A percentile compares a stretch with the other conserved stretches of the same genome.
Conservation (phyloP, 768 basidiomycete genomes). For the Lactifluus volemus region DNA sequence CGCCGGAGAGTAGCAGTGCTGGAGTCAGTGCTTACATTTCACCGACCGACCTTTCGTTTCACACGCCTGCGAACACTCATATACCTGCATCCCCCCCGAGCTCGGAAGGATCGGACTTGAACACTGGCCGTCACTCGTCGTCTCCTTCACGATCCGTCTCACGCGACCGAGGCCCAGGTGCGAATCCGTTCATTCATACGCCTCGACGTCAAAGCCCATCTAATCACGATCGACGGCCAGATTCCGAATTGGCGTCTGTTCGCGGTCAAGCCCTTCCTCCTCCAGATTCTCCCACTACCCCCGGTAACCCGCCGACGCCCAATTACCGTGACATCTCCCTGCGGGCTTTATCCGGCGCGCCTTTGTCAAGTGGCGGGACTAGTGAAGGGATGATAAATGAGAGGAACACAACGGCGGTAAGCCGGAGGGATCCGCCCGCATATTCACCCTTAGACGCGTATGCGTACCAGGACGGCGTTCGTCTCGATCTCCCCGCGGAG, state of each 20-base stretch:
- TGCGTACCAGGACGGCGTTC: conserved; percentile 80
- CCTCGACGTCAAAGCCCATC: conserved; percentile 50
- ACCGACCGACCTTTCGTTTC: conserved; percentile 57
- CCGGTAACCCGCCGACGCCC: conserved; percentile 74
- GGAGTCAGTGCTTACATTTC: conserved; percentile 48
- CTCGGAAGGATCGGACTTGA: conserved; percentile 21
- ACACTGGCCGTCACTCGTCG: conserved; percentile 26
- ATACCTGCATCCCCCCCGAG: conserved; percentile 37
- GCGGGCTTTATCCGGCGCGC: conserved; percentile 43
- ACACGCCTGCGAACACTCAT: conserved; percentile 40
- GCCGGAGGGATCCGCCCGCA: conserved; percentile 67
- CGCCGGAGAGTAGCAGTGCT: conserved; percentile 35
- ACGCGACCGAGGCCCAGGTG: conserved; percentile 55
- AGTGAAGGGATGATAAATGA: conserved; percentile 18
- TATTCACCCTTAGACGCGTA: conserved; percentile 88
- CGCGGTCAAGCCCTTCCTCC: conserved; percentile 49
- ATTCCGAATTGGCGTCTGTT: conserved; percentile 50
- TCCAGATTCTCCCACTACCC: conserved; percentile 70
- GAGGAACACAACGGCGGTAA: conserved; percentile 30
- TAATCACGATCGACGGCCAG: conserved; percentile 58
- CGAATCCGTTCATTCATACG: conserved; percentile 74
- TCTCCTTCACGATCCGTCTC: conserved; percentile 51
- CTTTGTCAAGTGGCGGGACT: conserved; percentile 9
- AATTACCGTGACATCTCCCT: conserved; percentile 75
- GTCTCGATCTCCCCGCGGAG: conserved; percentile 87